phyloP scores from a whole-genome alignment of 257 asterid species.

The Ehretia macrophylla region DNA sequence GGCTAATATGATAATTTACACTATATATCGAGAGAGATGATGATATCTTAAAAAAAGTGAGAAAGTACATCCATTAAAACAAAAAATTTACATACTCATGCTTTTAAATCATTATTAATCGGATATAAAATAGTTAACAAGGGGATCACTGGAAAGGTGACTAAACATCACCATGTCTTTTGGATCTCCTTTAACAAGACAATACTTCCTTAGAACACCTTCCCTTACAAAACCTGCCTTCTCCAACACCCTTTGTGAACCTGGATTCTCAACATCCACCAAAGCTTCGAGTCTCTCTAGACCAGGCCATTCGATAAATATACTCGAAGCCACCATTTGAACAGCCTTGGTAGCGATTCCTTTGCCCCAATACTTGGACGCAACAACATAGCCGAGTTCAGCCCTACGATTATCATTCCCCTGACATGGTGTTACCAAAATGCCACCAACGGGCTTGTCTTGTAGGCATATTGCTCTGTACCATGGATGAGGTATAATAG shows the following conservation, averaged over 20 bases:
- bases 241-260: constrained; percentile 75
- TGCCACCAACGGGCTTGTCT: constrained; percentile 44
- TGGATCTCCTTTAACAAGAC: constrained; percentile 49
- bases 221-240: constrained; percentile 67
- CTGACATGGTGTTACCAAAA: constrained; percentile 37
- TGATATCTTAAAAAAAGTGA: too few species aligned
- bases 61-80: too few species aligned
- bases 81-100: too few species aligned
- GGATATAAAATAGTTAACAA: constrained; percentile 27
- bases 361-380: constrained; percentile 70
- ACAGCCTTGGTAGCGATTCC: constrained; percentile 77
- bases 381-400: constrained; percentile 65
- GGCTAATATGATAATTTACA: too few species aligned
- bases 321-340: constrained; percentile 50
- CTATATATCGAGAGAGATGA: too few species aligned
- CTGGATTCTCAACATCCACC: constrained; percentile 63
- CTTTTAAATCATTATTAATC: not conserved
- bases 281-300: constrained; percentile 75
- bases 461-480: constrained; percentile 49
- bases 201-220: constrained; percentile 72
- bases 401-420: constrained; percentile 53
- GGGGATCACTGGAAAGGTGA: constrained; percentile 46
- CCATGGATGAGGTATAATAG: constrained; percentile 51
- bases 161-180: constrained; percentile 62
- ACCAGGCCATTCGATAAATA: constrained; percentile 64